Percentiles rank a stretch among this genome's conserved stretches.
Evolutionary conservation across 805 yeast genomes (phyloP).

Genomic region (Saturnispora halmiae): DNA sequence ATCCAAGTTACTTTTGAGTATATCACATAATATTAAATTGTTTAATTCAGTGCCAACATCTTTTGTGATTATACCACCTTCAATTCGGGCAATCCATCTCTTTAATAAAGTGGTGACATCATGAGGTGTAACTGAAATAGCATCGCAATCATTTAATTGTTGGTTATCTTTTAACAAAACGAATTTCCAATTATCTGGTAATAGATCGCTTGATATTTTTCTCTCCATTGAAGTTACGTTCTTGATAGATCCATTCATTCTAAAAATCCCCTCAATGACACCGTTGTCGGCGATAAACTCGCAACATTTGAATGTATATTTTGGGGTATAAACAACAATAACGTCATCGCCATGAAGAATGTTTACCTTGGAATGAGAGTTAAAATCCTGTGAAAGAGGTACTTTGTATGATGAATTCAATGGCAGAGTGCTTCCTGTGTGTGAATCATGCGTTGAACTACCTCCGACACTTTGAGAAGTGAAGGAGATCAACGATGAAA

Average conservation of each 20-base stretch:
- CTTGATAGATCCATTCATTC: conserved; percentile 30
- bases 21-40: neutral
- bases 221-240: conserved; percentile 27
- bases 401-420: neutral
- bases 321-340: conserved; percentile 20
- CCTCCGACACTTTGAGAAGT: no score
- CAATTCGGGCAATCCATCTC: conserved; percentile 28
- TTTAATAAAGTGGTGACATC: conserved; percentile 32
- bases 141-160: conserved; percentile 9
- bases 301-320: conserved; percentile 27
- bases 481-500: conserved; percentile 7
- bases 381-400: neutral
- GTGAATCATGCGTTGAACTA: no score
- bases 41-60: conserved; percentile 18
- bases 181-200: conserved; percentile 6
- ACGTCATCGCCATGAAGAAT: neutral
- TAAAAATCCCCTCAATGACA: conserved; percentile 29
- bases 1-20: no score
- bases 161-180: neutral
- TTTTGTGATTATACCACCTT: conserved; percentile 24
- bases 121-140: conserved; percentile 20
- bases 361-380: neutral
- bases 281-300: conserved; percentile 19
- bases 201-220: conserved; percentile 18
- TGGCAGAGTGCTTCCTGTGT: no score